Evolutionary conservation across 805 yeast species (phyloP).

Genomic region (Candida railenensis): DNA sequence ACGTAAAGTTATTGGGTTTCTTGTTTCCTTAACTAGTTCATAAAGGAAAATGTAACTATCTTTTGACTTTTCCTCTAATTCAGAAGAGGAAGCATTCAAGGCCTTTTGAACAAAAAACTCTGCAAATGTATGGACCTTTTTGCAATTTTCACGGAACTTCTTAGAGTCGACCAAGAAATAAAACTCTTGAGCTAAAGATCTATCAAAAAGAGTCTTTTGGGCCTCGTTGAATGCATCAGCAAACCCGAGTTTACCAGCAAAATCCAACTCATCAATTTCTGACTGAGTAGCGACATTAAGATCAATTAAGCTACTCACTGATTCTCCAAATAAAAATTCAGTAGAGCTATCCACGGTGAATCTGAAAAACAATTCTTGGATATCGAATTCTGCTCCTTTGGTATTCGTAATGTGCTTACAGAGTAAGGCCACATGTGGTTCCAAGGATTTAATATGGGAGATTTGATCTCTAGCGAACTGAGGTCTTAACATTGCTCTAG

Average conservation of each 20-base stretch:
- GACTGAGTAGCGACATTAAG: constrained; percentile 14
- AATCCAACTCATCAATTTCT: constrained; percentile 11
- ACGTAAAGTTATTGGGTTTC: constrained; percentile 32
- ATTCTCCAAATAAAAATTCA: constrained; percentile 41
- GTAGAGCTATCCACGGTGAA: constrained; percentile 43
- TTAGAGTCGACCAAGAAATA: constrained; percentile 23
- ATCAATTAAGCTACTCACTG: constrained; percentile 32
- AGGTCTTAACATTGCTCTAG: constrained; percentile 44
- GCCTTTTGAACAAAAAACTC: constrained; percentile 31
- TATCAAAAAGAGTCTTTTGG: constrained; percentile 28
- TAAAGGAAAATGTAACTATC: constrained; percentile 36
- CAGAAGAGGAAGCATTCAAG: constrained; percentile 21
- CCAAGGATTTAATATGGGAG: constrained; percentile 37
- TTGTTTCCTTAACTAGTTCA: constrained; percentile 38
- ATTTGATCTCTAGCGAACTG: constrained; percentile 45
- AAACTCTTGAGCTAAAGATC: constrained; percentile 23
- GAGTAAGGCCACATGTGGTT: constrained; percentile 39
- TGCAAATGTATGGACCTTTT: constrained; percentile 26
- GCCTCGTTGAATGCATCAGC: constrained; percentile 34
- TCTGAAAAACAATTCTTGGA: constrained; percentile 38
- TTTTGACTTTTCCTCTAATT: constrained; percentile 23
- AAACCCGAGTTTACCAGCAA: constrained; percentile 33
- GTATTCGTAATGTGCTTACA: constrained; percentile 25
- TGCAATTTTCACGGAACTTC: constrained; percentile 22
- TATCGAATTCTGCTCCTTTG: constrained; percentile 31